Evolutionary conservation across 345 rosid genomes (phyloP).

Genomic region (Euphorbia peplus): DNA sequence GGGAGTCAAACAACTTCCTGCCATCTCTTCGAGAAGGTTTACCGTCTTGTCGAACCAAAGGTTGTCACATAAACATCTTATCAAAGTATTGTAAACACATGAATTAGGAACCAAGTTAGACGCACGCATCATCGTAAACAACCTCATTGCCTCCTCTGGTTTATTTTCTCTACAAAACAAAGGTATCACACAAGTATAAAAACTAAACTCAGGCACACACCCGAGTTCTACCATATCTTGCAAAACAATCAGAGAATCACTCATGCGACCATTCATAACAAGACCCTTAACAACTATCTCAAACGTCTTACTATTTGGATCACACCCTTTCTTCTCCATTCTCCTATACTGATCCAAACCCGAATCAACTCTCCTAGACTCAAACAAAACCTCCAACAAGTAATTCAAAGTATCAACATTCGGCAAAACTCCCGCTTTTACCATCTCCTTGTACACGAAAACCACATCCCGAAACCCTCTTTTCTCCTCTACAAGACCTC

Average conservation of each 20-base stretch:
- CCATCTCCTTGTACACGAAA: constrained; percentile 63
- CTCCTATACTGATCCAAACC: constrained; percentile 54
- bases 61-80: constrained; percentile 38
- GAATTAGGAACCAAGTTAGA: constrained; percentile 30
- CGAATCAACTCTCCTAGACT: constrained; percentile 32
- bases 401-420: constrained; percentile 43
- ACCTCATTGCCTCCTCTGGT: constrained; percentile 32
- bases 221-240: constrained; percentile 38
- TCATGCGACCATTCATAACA: constrained; percentile 20
- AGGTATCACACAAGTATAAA: constrained; percentile 35
- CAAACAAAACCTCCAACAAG: constrained; percentile 44
- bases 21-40: constrained; percentile 40
- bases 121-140: constrained; percentile 45
- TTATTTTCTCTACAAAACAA: constrained; percentile 41
- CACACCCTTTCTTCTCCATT: constrained; percentile 44
- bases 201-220: constrained; percentile 28
- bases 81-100: constrained; percentile 27
- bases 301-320: constrained; percentile 43
- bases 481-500: constrained; percentile 39
- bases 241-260: constrained; percentile 39
- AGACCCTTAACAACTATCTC: constrained; percentile 49
- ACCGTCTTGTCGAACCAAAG: constrained; percentile 37
- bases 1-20: constrained; percentile 26
- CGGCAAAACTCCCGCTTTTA: constrained; percentile 47
- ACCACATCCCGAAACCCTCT: constrained; percentile 34